Evolutionary conservation across 345 rosid genomes (phyloP).

Genomic region (Boechera stricta): DNA sequence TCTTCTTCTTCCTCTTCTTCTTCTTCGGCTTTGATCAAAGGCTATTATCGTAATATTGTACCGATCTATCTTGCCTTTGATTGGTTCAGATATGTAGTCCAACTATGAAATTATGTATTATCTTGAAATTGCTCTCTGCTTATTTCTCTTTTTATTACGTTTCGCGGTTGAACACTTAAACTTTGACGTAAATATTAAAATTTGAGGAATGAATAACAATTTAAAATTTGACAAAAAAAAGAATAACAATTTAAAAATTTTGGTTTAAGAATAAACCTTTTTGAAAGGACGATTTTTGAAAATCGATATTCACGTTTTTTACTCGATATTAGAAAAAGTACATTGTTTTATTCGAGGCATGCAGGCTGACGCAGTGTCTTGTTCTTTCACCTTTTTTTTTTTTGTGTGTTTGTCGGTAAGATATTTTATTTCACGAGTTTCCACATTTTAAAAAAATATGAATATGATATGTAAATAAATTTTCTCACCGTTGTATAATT

Average conservation of each 20-base stretch:
- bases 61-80: constrained; percentile 2
- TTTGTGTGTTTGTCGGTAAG: constrained; percentile 24
- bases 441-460: constrained; percentile 1
- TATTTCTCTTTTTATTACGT: not conserved
- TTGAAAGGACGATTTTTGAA: not conserved
- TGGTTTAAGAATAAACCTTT: constrained; percentile 1
- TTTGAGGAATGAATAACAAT: not conserved
- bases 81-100: constrained; percentile 37
- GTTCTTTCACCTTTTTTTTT: constrained; percentile 1
- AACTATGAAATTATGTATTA: constrained; percentile 31
- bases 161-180: not conserved
- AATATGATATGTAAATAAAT: not conserved
- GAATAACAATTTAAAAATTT: not conserved
- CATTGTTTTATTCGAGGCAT: constrained; percentile 23
- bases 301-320: not conserved
- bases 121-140: constrained; percentile 1
- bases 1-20: too few relatives aligned
- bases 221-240: not conserved
- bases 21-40: constrained; percentile 5
- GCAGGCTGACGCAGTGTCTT: constrained; percentile 27
- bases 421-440: constrained; percentile 37
- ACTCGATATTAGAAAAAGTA: constrained; percentile 13
- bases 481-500: not conserved
- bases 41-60: constrained; percentile 2
- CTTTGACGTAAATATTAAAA: not conserved